These are phyloP conservation scores for Scenedesmus sp. DNA, from an alignment of 163 green algal species.

Conservation along the genomic window DNA sequence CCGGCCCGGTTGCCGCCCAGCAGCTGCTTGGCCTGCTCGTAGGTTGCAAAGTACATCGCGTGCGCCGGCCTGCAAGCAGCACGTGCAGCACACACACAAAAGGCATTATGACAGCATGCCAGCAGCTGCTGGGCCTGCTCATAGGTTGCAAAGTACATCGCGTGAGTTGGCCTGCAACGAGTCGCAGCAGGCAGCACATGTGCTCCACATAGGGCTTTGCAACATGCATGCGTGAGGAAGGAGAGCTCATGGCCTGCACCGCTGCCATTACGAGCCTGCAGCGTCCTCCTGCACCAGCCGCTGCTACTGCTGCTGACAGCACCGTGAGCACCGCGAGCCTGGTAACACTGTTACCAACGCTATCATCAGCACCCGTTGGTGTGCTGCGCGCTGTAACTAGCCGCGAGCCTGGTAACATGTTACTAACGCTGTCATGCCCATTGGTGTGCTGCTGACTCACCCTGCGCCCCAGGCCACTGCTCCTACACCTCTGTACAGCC, in stretches of 20 bases:
- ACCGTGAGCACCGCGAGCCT: too few relatives aligned
- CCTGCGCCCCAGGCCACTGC: slow-evolving; percentile 90
- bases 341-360: too few relatives aligned
- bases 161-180: slow-evolving; percentile 63
- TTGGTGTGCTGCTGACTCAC: slow-evolving; percentile 29
- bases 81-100: slow-evolving; percentile 42
- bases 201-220: too few relatives aligned
- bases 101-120: slow-evolving; percentile 69
- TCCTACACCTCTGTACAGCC: slow-evolving; percentile 93
- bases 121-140: slow-evolving; percentile 85
- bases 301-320: neutral
- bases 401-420: too few relatives aligned
- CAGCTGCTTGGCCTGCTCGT: slow-evolving; percentile 89
- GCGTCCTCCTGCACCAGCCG: neutral
- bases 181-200: too few relatives aligned
- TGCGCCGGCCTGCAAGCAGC: slow-evolving; percentile 86
- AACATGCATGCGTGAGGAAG: neutral
- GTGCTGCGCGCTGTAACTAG: too few relatives aligned
- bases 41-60: slow-evolving; percentile 96
- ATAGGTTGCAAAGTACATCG: slow-evolving; percentile 96
- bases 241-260: neutral
- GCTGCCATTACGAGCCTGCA: neutral
- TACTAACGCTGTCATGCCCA: too few relatives aligned
- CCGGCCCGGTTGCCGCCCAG: slow-evolving; percentile 74
- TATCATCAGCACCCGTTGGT: too few relatives aligned